Evolutionary conservation across 441 rosid species (phyloP).

Genomic region (Capsella rubella): DNA sequence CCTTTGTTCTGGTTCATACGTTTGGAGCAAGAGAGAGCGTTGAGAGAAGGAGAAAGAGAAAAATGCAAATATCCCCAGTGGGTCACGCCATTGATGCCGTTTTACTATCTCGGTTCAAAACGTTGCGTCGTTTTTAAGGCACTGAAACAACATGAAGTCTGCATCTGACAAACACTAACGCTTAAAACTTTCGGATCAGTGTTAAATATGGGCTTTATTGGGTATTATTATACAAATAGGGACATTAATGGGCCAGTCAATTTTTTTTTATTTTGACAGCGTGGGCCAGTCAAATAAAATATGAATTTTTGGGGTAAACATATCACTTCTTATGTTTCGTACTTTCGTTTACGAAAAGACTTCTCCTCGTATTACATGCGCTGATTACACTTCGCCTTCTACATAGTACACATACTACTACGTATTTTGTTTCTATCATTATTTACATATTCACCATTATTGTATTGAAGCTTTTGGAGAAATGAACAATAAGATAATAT

Average conservation of each 20-base stretch:
- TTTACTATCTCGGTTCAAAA: background rate
- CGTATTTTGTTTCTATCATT: too few relatives aligned
- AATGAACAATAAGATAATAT: background rate
- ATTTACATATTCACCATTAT: too few relatives aligned
- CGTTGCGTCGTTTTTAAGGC: background rate
- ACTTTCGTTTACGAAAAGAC: too few relatives aligned
- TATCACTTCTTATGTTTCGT: too few relatives aligned
- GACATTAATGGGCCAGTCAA: slow-evolving; percentile 10
- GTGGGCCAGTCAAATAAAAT: background rate
- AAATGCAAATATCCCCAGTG: slow-evolving; percentile 24
- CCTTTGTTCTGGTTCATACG: slow-evolving; percentile 41
- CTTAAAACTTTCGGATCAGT: background rate
- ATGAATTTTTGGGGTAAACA: too few relatives aligned
- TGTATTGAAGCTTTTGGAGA: too few relatives aligned
- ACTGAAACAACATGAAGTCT: slow-evolving; percentile 25
- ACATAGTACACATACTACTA: too few relatives aligned
- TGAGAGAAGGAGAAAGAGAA: background rate
- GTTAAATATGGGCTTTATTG: background rate
- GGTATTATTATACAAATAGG: background rate
- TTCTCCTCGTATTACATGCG: too few relatives aligned
- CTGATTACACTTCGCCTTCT: too few relatives aligned
- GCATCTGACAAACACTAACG: background rate
- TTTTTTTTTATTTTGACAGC: too few relatives aligned
- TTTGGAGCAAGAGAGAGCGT: slow-evolving; percentile 43
- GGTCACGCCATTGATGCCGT: background rate